phyloP scores from a whole-genome alignment of 1,284 basidiomycete genomes.

The Puccinia coronata region DNA sequence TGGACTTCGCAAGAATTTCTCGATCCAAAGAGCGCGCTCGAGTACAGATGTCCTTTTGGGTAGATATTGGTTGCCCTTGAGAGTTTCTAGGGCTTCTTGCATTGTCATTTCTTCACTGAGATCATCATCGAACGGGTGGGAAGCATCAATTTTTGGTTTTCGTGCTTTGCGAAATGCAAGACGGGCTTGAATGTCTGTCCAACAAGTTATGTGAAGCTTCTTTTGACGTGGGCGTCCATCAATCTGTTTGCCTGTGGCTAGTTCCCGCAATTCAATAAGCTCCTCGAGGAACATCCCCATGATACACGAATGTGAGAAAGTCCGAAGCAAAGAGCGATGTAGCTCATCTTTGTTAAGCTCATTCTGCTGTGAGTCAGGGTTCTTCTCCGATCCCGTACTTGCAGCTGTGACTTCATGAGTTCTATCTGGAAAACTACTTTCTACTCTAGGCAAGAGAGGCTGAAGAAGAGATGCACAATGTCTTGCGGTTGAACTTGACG shows the following conservation, averaged over 20 bases:
- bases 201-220: conserved; percentile 46
- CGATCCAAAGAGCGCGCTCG: conserved; percentile 53
- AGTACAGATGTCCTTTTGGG: conserved; percentile 52
- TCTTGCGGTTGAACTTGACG: not conserved
- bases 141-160: not conserved
- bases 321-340: conserved; percentile 18
- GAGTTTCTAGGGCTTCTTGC: conserved; percentile 57
- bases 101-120: conserved; percentile 53
- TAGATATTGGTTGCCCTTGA: conserved; percentile 53
- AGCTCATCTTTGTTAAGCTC: conserved; percentile 14
- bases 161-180: not conserved
- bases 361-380: not conserved
- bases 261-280: conserved; percentile 1
- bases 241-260: not conserved
- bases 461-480: not conserved
- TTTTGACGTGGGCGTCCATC: conserved; percentile 4
- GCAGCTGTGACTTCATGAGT: conserved; percentile 55
- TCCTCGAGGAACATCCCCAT: conserved; percentile 13
- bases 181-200: too few relatives aligned
- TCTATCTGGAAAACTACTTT: conserved; percentile 50
- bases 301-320: conserved; percentile 21
- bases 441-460: not conserved
- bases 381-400: conserved; percentile 3
- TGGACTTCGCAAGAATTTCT: conserved; percentile 54
- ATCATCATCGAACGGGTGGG: not conserved